A percentile compares a stretch with the other conserved stretches of the same genome.
phyloP scores from a whole-genome alignment of 805 yeast species.

The Metschnikowia bowlesiae region DNA sequence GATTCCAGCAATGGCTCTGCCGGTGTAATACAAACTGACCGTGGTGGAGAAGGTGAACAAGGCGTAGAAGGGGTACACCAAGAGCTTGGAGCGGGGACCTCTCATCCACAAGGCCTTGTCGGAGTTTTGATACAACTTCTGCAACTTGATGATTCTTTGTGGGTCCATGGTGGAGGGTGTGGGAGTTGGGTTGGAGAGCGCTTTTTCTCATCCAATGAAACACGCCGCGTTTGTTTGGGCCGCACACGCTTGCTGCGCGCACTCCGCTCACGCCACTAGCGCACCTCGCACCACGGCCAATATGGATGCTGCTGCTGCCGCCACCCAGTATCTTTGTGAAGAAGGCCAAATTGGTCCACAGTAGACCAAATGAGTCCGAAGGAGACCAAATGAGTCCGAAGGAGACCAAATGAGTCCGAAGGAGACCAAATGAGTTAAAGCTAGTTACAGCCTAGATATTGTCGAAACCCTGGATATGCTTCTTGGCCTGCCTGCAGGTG shows the following conservation, averaged over 20 bases:
- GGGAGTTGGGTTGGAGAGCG: constrained; percentile 6
- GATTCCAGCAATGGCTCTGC: constrained; percentile 68
- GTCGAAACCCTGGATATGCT: too few relatives aligned
- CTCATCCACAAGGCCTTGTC: constrained; percentile 42
- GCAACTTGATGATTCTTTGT: constrained; percentile 44
- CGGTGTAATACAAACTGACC: constrained; percentile 63
- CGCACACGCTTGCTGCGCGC: constrained; percentile 9
- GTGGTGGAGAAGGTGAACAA: constrained; percentile 63
- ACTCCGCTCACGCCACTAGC: not conserved
- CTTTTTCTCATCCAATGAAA: constrained; percentile 16
- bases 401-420: too few relatives aligned
- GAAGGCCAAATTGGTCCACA: too few relatives aligned
- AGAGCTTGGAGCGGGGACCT: constrained; percentile 52
- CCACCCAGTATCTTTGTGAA: too few relatives aligned
- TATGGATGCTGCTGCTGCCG: too few relatives aligned
- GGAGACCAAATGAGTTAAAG: too few relatives aligned
- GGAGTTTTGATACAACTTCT: constrained; percentile 42
- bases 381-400: too few relatives aligned
- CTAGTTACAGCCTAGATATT: too few relatives aligned
- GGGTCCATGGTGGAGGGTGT: constrained; percentile 33
- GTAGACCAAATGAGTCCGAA: too few relatives aligned
- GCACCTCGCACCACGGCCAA: not conserved
- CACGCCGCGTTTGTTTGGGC: constrained; percentile 5
- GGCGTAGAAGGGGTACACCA: constrained; percentile 77
- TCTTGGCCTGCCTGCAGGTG: too few relatives aligned